A percentile compares a stretch with the other conserved stretches of the same genome.
phyloP scores from a whole-genome alignment of 2,329 filamentous ascomycete species.

The Orbilia quercus region DNA sequence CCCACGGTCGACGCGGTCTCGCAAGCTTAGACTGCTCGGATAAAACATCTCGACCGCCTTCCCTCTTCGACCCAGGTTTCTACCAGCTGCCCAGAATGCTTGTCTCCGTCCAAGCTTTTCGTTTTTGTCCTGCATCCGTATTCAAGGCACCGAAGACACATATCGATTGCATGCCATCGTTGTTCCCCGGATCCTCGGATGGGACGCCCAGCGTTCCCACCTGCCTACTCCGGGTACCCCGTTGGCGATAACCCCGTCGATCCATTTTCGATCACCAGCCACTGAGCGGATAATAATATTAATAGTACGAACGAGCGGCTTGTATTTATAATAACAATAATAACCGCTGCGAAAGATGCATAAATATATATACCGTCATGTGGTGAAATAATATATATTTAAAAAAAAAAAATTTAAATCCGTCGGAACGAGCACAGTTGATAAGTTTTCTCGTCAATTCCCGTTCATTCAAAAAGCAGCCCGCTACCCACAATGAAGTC shows the following conservation, averaged over 20 bases:
- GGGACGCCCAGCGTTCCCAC: constrained; percentile 6
- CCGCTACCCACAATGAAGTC: constrained; percentile 27
- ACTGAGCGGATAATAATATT: constrained; percentile 7
- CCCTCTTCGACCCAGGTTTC: not conserved
- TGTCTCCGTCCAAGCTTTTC: constrained; percentile 36
- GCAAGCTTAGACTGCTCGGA: too few species aligned
- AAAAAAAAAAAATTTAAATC: too few species aligned
- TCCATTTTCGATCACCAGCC: not conserved
- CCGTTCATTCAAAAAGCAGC: not conserved
- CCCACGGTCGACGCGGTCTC: too few species aligned
- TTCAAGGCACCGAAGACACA: constrained; percentile 13
- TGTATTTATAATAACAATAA: too few species aligned
- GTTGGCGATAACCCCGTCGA: constrained; percentile 4
- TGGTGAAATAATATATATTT: constrained; percentile 11
- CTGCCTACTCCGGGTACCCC: constrained; percentile 11
- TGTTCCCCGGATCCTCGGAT: constrained; percentile 12
- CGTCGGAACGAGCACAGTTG: too few species aligned
- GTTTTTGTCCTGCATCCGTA: constrained; percentile 4
- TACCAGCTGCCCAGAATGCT: constrained; percentile 42
- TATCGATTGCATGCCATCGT: not conserved
- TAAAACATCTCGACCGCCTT: constrained; percentile 10
- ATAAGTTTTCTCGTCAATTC: too few species aligned
- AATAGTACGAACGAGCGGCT: too few species aligned
- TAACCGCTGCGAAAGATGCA: too few species aligned
- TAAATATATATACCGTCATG: constrained; percentile 23